Base-by-base conservation (phyloP, 176 grass and related monocot genomes). In the Hordeum marinum region DNA sequence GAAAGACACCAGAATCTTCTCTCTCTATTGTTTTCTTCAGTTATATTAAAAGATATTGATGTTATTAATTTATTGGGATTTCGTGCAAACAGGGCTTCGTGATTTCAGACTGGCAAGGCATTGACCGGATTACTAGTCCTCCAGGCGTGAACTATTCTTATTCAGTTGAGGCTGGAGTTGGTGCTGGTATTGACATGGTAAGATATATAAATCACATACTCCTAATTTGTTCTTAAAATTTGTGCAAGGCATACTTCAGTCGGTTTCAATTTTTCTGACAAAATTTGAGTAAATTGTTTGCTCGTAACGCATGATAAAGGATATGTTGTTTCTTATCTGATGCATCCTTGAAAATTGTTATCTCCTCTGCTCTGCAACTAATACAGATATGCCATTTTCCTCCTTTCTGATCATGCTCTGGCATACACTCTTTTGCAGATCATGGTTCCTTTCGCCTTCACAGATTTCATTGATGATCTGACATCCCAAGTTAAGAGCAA, bases 131-230 rank as follows among this genome's bases (percentile, higher is more conserved):
- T 40, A 95, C 93, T 20, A 26, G 13, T n/a, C 88, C 93, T 87
- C 79, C 88, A 9, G 76, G 86, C 18, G 21, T 81, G 21, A 95
- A 95, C 64, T 95, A 95, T 32, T 86, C 90, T 8, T 95, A 93
- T 41, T 95, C 93, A 42, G 63, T 95, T 50, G 76, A 90, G 83
- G 88, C 93, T 12, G 85, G 85, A 40, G 31, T 95, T 78, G 86
- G 81, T 87, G 93, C 93, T 12, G 93, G 93, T 12, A 90, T 95
- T 64, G 93, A 95, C 57, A 91, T 95, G 93, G 93, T 93, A 68
- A 84, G 48, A 65, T 71, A 61, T 5, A 2, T 15, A 7, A 52
- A 63, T 42, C 21, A 35, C 18, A 57, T 21, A 57, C 52, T 55
- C 0, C 7, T 29, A 3, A 1, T 55, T 21, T 55, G 11, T 45